Evolutionary conservation across 495 filamentous ascomycete species (phyloP).

Genomic region (Podospora anserina): DNA sequence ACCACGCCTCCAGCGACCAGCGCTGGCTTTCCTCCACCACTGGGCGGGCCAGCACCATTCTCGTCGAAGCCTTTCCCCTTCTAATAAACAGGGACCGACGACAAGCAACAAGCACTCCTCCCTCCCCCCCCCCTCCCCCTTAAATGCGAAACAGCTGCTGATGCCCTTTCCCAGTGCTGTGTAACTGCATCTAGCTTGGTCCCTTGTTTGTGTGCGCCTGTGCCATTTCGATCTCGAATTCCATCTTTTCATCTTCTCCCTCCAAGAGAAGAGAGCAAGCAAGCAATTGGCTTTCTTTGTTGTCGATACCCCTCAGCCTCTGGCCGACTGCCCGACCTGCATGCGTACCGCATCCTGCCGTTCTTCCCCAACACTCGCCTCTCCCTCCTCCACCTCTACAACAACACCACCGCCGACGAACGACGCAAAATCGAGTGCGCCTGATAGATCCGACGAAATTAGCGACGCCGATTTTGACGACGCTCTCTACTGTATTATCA

Average conservation of each 20-base stretch:
- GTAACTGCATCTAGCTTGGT: not conserved
- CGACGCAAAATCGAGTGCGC: not conserved
- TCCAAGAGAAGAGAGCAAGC: not conserved
- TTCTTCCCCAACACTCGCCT: not conserved
- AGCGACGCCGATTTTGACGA: not conserved
- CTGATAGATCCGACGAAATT: not conserved
- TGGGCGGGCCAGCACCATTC: constrained; percentile 11
- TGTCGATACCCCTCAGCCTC: constrained; percentile 4
- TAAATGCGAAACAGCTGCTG: constrained; percentile 1
- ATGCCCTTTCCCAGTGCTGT: constrained; percentile 1
- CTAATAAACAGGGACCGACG: constrained; percentile 7
- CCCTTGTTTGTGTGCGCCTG: not conserved
- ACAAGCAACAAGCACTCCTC: not conserved
- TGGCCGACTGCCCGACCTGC: not conserved
- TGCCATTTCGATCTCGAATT: not conserved
- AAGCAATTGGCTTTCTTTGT: not conserved
- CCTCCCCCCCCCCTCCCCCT: not conserved
- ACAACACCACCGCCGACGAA: not conserved
- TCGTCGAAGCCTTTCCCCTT: constrained; percentile 14
- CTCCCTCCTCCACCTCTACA: not conserved
- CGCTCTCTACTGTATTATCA: not conserved
- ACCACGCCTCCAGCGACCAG: not conserved
- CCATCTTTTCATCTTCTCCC: not conserved
- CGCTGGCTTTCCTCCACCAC: constrained; percentile 4
- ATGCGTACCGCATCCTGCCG: not conserved